A percentile compares a stretch with the other conserved stretches of the same genome.
Conservation (phyloP, 129 eudicot species). For the Flaveria trinervia region DNA sequence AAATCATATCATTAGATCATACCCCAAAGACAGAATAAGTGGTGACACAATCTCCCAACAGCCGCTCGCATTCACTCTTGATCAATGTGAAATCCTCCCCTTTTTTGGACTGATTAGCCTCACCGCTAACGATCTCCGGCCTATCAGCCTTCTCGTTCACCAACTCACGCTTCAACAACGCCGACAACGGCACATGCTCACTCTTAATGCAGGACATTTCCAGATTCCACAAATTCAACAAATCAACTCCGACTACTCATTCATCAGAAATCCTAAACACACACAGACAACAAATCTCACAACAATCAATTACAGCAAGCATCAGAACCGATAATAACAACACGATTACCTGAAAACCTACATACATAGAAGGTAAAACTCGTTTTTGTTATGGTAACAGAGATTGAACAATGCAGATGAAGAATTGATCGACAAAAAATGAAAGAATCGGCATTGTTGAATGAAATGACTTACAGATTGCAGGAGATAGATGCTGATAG, state of each 20-base stretch:
- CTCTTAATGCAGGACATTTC: constrained; percentile 56
- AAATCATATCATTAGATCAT: background rate
- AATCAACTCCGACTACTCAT: background rate
- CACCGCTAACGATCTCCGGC: constrained; percentile 70
- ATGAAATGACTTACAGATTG: constrained; percentile 22
- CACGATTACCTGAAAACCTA: background rate
- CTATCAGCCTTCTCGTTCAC: constrained; percentile 83
- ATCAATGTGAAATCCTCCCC: constrained; percentile 86
- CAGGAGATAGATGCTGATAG: constrained; percentile 12
- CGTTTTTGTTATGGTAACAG: too few species aligned
- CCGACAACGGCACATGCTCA: constrained; percentile 89
- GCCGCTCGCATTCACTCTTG: constrained; percentile 74
- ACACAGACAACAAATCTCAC: too few species aligned
- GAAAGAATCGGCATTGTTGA: background rate
- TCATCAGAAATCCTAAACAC: constrained; percentile 17
- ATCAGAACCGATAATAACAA: constrained; percentile 18
- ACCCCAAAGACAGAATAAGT: constrained; percentile 90
- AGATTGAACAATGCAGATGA: too few species aligned
- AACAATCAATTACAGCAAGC: background rate
- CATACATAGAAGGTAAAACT: too few species aligned
- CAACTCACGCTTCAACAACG: constrained; percentile 76
- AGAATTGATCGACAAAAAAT: background rate
- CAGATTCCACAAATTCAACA: constrained; percentile 14
- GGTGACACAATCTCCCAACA: constrained; percentile 73
- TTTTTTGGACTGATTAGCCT: constrained; percentile 82